Conservation (phyloP, 192 early-diverging fungal genomes). For the Linderina pennispora region DNA sequence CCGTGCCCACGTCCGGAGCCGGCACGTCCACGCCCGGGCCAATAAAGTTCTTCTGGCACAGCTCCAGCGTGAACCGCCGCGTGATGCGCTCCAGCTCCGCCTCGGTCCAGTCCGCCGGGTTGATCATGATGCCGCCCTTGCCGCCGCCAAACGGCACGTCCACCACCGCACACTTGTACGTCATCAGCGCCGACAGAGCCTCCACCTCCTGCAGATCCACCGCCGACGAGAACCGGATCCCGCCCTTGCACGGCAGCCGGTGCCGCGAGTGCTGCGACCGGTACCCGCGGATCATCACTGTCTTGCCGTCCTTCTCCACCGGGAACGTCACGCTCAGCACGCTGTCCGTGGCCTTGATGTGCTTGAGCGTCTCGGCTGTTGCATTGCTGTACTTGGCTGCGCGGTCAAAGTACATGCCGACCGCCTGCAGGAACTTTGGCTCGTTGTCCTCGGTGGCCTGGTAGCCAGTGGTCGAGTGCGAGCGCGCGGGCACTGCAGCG, state of each 20-base stretch:
- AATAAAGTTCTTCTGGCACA: conserved; percentile 84
- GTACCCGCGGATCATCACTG: conserved; percentile 68
- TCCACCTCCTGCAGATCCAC: conserved; percentile 80
- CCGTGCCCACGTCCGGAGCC: conserved; percentile 78
- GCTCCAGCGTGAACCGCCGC: conserved; percentile 72
- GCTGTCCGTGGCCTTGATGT: conserved; percentile 67
- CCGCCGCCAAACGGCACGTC: conserved; percentile 78
- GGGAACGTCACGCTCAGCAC: conserved; percentile 74
- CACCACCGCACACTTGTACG: conserved; percentile 80
- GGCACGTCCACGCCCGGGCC: conserved; percentile 78
- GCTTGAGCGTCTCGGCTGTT: conserved; percentile 50
- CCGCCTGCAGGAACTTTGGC: conserved; percentile 65
- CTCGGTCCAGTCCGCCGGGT: conserved; percentile 70
- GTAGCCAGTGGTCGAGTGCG: too few relatives aligned
- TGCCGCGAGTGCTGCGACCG: conserved; percentile 83
- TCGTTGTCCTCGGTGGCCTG: conserved; percentile 57
- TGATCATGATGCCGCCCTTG: conserved; percentile 78
- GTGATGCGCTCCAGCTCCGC: conserved; percentile 75
- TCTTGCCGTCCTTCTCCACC: conserved; percentile 61
- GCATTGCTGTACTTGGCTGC: conserved; percentile 64
- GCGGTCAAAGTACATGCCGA: conserved; percentile 65
- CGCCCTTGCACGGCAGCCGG: conserved; percentile 72
- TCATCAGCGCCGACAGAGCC: conserved; percentile 78
- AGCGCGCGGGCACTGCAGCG: too few relatives aligned
- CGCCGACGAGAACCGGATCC: conserved; percentile 72